Percentiles rank a stretch among this genome's conserved stretches.
phyloP scores from a whole-genome alignment of 2,329 filamentous ascomycete genomes.

The Emmonsiellopsis sp. region DNA sequence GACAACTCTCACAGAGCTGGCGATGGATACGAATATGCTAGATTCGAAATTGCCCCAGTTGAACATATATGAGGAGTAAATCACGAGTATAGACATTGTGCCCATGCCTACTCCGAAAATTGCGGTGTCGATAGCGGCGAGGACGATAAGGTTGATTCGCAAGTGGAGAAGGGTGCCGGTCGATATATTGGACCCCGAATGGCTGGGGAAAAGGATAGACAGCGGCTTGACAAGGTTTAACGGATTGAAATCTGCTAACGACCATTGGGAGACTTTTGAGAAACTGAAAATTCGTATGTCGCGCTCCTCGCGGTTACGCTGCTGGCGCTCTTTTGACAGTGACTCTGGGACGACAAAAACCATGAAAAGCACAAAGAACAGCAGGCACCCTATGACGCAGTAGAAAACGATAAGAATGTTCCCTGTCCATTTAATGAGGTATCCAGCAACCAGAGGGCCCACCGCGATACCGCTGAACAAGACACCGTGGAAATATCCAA shows the following conservation, averaged over 20 bases:
- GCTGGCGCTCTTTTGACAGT: constrained; percentile 62
- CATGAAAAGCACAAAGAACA: constrained; percentile 64
- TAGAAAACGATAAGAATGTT: constrained; percentile 78
- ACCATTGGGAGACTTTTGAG: constrained; percentile 24
- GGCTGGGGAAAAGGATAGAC: constrained; percentile 63
- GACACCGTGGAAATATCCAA: constrained; percentile 84
- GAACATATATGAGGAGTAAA: constrained; percentile 76
- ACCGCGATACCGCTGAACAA: constrained; percentile 83
- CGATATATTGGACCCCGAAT: constrained; percentile 19
- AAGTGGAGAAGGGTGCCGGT: constrained; percentile 49
- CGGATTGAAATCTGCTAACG: constrained; percentile 30
- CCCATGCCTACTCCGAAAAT: constrained; percentile 78
- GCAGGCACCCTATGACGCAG: constrained; percentile 62
- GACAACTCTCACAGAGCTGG: constrained; percentile 67
- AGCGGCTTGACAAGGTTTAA: constrained; percentile 69
- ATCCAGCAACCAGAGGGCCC: constrained; percentile 73
- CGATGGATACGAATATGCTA: constrained; percentile 69
- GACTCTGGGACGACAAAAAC: constrained; percentile 73
- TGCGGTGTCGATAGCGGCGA: constrained; percentile 72
- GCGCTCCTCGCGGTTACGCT: constrained; percentile 61
- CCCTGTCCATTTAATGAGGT: constrained; percentile 67
- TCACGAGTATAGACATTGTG: constrained; percentile 66
- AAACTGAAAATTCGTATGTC: constrained; percentile 30
- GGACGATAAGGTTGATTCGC: constrained; percentile 70
- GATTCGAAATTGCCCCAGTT: constrained; percentile 74